Evolutionary conservation across 192 early-diverging fungal genomes (phyloP), one percentile per base, ranked within the genome.

Genomic region (Backusella parvicylindrica): DNA sequence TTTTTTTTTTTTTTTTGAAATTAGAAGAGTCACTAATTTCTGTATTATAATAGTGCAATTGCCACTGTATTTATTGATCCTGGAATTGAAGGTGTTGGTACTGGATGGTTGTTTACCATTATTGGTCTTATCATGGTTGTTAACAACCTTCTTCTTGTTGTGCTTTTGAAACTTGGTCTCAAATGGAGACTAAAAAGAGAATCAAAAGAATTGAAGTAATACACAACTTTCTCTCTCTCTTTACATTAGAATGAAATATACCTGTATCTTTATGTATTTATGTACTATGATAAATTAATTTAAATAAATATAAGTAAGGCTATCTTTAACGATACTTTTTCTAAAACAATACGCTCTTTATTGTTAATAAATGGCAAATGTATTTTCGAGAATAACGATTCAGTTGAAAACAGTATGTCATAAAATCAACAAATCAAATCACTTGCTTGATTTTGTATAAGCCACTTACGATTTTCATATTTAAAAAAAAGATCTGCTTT

Each of bases 11-110:
- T 5, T 37, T 2, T 37, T 5, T 37, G 36, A 2, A 37, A 37
- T 37, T n/a, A n/a, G n/a, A n/a, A n/a, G n/a, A n/a, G n/a, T n/a
- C n/a, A n/a, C n/a, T 21, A 50, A 16, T 49, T n/a, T 49, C 6
- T n/a, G 0, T 47, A 4, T 53, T 23, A 50, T 49, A 50, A 31
- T 53, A 70, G 75, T 37, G 70, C 70, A 5, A 40, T 40, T 41
- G 53, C 70, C 23, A 77, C 76, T 0, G 76, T 71, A 23, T 64
- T 40, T 23, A 71, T 77, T 38, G 33, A 77, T 12, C 76, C 70
- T 5, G 76, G 64, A n/a, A 72, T 77, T 41, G 28, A 38, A 33
- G 64, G 63, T 28, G 41, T 77, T 11, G 76, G 76, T 18, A 53
- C 49, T 15, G 53, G 70, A 8, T 72, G 53, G 16, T 68, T 72